Percentiles rank a stretch among this genome's conserved stretches.
These are phyloP conservation scores for Fusarium brevicatenulatum DNA, from an alignment of 2,329 filamentous ascomycete genomes.

Conservation along the genomic window DNA sequence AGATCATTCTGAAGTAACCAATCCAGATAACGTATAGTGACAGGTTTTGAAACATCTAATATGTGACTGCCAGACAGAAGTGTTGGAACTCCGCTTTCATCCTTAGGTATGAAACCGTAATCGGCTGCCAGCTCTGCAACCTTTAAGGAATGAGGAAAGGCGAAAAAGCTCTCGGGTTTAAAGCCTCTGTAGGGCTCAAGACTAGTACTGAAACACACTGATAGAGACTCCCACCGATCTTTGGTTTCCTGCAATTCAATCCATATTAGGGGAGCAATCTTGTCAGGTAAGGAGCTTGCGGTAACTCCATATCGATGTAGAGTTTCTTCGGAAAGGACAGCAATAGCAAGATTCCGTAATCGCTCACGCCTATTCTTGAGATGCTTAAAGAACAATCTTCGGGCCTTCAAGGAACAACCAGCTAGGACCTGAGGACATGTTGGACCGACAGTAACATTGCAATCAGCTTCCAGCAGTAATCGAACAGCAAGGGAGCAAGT, in stretches of 20 bases:
- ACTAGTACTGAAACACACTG: not conserved
- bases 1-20: not conserved
- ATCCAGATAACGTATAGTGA: not conserved
- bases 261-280: not conserved
- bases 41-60: fast-evolving
- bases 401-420: not conserved
- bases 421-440: too few species aligned
- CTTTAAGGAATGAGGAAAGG: not conserved
- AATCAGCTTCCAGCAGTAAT: not conserved
- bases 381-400: not conserved
- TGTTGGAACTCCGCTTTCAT: not conserved
- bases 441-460: too few species aligned
- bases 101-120: not conserved
- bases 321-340: fast-evolving
- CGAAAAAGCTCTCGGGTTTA: not conserved
- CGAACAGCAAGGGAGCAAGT: not conserved
- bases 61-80: not conserved
- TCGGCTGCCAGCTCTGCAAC: not conserved
- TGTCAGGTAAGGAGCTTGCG: not conserved
- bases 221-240: fast-evolving
- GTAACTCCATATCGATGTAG: not conserved
- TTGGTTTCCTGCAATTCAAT: not conserved
- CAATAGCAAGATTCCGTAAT: not conserved
- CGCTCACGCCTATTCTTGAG: not conserved
- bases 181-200: not conserved